These are phyloP conservation scores for Brasilioporus rufonigricans DNA, from an alignment of 768 basidiomycete species.

Conservation along the genomic window DNA sequence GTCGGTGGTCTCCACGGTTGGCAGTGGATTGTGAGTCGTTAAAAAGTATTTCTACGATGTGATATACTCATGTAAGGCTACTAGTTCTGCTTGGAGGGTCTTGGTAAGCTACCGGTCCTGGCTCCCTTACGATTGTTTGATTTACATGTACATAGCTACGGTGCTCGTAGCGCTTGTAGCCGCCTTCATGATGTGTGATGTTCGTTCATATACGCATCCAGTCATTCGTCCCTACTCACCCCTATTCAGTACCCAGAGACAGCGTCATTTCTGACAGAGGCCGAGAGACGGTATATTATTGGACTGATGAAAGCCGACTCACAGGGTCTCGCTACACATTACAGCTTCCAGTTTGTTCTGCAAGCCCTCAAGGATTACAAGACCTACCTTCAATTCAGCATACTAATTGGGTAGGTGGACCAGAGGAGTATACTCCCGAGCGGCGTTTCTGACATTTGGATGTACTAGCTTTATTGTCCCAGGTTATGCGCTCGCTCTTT, in stretches of 20 bases:
- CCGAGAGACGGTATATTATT: conserved; percentile 40
- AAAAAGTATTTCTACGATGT: not conserved
- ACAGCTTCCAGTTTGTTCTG: not conserved
- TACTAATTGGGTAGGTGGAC: not conserved
- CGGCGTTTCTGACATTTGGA: not conserved
- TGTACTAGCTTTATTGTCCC: not conserved
- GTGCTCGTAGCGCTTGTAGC: conserved; percentile 19
- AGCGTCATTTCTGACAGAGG: conserved; percentile 48
- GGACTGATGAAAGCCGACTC: conserved; percentile 27
- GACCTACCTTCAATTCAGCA: not conserved
- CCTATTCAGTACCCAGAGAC: conserved; percentile 52
- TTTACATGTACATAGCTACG: conserved; percentile 16
- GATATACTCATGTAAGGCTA: conserved; percentile 3
- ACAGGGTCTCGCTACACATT: not conserved
- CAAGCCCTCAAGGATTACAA: not conserved
- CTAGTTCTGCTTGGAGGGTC: conserved; percentile 34
- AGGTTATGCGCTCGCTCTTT: not conserved
- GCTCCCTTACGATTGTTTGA: not conserved
- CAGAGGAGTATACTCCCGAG: not conserved
- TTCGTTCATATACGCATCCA: conserved; percentile 6
- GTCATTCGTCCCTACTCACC: not conserved
- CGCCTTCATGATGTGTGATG: conserved; percentile 57
- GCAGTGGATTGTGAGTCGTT: conserved; percentile 38
- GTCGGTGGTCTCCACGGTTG: conserved; percentile 34
- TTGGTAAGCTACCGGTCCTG: conserved; percentile 12